Percentiles rank a stretch among this genome's conserved stretches.
Evolutionary conservation across 306 rosid genomes (phyloP).

Genomic region (Fragaria ananassa): DNA sequence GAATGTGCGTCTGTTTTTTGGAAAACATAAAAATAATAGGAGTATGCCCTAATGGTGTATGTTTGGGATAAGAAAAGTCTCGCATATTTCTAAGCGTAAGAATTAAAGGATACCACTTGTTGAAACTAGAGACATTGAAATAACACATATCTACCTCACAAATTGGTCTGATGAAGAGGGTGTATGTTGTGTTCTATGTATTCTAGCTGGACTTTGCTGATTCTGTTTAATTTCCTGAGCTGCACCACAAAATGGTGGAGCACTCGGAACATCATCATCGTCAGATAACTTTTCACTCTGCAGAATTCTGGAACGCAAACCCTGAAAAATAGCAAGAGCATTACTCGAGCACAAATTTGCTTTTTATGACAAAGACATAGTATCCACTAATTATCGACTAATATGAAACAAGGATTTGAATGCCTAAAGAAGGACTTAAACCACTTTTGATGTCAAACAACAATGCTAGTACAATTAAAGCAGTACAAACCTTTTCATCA

Average conservation of each 20-base stretch:
- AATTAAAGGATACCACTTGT: neutral
- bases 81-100: neutral
- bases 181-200: slow-evolving; percentile 24
- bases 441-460: slow-evolving; percentile 3
- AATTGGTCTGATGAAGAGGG: slow-evolving; percentile 44
- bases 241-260: slow-evolving; percentile 73
- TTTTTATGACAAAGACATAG: neutral
- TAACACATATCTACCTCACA: slow-evolving; percentile 48
- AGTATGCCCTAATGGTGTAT: neutral
- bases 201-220: slow-evolving; percentile 40
- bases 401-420: neutral
- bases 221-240: slow-evolving; percentile 55
- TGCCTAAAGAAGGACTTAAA: neutral
- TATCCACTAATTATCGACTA: neutral
- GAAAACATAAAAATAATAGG: neutral
- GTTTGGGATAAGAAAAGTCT: neutral
- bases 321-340: slow-evolving; percentile 32
- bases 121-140: slow-evolving; percentile 1
- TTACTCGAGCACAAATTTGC: neutral
- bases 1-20: neutral
- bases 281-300: slow-evolving; percentile 57
- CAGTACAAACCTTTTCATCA: slow-evolving; percentile 53
- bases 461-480: slow-evolving; percentile 15
- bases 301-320: slow-evolving; percentile 30
- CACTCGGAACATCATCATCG: slow-evolving; percentile 81